A percentile compares a stretch with the other conserved stretches of the same genome.
Evolutionary conservation across 2,329 filamentous ascomycete species (phyloP).

Genomic region (Fusarium sp.): DNA sequence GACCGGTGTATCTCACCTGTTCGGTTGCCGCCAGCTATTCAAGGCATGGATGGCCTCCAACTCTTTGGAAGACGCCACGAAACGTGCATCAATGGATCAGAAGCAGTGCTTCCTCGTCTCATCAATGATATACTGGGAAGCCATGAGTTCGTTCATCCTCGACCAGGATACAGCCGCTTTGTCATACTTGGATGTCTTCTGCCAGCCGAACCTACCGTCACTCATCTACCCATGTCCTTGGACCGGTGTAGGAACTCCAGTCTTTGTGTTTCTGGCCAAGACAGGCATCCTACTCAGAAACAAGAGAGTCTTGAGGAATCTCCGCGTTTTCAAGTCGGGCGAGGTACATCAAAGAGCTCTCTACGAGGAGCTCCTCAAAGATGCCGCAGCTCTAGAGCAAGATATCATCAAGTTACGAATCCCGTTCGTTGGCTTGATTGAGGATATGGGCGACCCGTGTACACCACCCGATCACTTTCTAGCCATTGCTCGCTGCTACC

Average conservation of each 20-base stretch:
- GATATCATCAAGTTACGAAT: not conserved
- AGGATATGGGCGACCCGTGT: conserved; percentile 13
- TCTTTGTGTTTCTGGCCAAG: conserved; percentile 19
- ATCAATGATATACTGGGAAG: conserved; percentile 36
- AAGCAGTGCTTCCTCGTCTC: conserved; percentile 18
- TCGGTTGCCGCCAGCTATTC: conserved; percentile 24
- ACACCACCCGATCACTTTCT: conserved; percentile 14
- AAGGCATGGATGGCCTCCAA: conserved; percentile 13
- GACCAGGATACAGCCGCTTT: conserved; percentile 18
- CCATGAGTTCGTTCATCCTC: conserved; percentile 24
- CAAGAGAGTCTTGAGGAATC: conserved; percentile 1
- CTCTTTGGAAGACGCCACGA: not conserved
- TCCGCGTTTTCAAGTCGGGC: conserved; percentile 7
- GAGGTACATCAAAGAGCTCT: not conserved
- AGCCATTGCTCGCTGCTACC: conserved; percentile 13
- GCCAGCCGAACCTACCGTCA: not conserved
- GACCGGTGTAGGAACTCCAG: conserved; percentile 22
- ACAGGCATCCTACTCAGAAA: conserved; percentile 7
- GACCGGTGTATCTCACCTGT: conserved; percentile 16
- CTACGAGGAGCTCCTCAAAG: conserved; percentile 1
- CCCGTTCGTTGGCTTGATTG: conserved; percentile 14
- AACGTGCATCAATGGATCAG: not conserved
- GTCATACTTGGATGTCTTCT: conserved; percentile 23
- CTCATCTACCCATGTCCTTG: conserved; percentile 21
- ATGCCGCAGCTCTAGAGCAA: conserved; percentile 7